These are phyloP conservation scores for Antrodiella citrinella DNA, from an alignment of 768 basidiomycete species.

Conservation along the genomic window DNA sequence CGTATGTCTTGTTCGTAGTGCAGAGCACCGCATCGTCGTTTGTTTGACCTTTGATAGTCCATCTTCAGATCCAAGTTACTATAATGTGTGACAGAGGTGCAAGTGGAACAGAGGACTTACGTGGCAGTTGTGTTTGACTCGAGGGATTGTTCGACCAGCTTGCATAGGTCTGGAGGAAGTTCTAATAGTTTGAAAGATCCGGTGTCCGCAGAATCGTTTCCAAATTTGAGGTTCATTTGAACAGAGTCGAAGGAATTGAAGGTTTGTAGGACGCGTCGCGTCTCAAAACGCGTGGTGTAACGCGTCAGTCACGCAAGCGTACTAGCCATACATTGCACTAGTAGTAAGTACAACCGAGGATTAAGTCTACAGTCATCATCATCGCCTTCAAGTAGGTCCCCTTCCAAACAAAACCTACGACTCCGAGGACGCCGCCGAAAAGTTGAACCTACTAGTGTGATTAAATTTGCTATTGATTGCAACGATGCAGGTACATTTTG, in stretches of 20 bases:
- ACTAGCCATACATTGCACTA: too few relatives aligned
- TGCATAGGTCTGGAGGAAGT: constrained; percentile 61
- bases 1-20: constrained; percentile 72
- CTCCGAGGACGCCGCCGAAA: too few relatives aligned
- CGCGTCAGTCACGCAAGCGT: neutral
- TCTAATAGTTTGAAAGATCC: constrained; percentile 66
- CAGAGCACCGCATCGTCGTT: constrained; percentile 89
- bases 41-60: constrained; percentile 74
- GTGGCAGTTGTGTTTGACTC: constrained; percentile 23
- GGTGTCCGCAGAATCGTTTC: constrained; percentile 23
- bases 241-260: too few relatives aligned
- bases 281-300: neutral
- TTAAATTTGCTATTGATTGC: too few relatives aligned
- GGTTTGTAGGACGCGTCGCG: neutral
- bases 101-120: constrained; percentile 14
- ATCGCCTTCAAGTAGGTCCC: too few relatives aligned
- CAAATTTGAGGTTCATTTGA: neutral
- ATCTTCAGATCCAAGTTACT: constrained; percentile 35
- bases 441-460: too few relatives aligned
- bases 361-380: too few relatives aligned
- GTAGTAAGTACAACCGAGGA: too few relatives aligned
- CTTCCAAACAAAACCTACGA: too few relatives aligned
- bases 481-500: too few relatives aligned
- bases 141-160: constrained; percentile 47
- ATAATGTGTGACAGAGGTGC: constrained; percentile 7